Conservation (phyloP, 305 asterid genomes). For the Solanum hybrid region DNA sequence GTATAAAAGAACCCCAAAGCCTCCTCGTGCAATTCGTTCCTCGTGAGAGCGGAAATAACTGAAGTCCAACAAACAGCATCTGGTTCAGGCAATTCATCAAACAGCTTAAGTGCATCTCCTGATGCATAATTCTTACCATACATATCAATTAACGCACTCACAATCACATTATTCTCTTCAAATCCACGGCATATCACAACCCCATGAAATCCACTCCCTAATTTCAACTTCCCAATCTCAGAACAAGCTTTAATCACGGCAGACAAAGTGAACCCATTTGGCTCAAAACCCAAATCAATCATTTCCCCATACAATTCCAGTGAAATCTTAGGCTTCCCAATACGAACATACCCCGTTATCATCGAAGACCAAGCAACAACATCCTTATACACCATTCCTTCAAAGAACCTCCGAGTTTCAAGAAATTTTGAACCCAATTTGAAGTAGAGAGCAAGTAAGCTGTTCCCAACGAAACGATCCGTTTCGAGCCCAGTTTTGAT, state of each 20-base stretch:
- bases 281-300: constrained; percentile 41
- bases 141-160: constrained; percentile 72
- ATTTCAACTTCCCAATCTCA: constrained; percentile 30
- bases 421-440: constrained; percentile 30
- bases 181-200: constrained; percentile 44
- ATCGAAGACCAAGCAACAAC: constrained; percentile 89
- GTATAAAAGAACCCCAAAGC: constrained; percentile 44
- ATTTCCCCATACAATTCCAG: constrained; percentile 36
- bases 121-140: constrained; percentile 51
- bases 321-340: constrained; percentile 33
- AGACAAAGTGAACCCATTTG: constrained; percentile 57
- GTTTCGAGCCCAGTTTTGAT: constrained; percentile 54
- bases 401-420: constrained; percentile 39
- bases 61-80: constrained; percentile 80
- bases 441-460: constrained; percentile 61
- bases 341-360: constrained; percentile 69
- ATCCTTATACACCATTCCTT: constrained; percentile 50
- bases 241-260: constrained; percentile 65
- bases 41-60: constrained; percentile 58
- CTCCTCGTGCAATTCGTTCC: constrained; percentile 53
- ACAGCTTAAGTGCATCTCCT: constrained; percentile 33
- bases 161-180: constrained; percentile 40
- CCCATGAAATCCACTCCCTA: constrained; percentile 53
- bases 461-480: constrained; percentile 76
- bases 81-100: constrained; percentile 71